A percentile compares a stretch with the other conserved stretches of the same genome.
These are phyloP conservation scores for Rhynchospora tenuis DNA, from an alignment of 176 grass and related monocot species.

Conservation along the genomic window DNA sequence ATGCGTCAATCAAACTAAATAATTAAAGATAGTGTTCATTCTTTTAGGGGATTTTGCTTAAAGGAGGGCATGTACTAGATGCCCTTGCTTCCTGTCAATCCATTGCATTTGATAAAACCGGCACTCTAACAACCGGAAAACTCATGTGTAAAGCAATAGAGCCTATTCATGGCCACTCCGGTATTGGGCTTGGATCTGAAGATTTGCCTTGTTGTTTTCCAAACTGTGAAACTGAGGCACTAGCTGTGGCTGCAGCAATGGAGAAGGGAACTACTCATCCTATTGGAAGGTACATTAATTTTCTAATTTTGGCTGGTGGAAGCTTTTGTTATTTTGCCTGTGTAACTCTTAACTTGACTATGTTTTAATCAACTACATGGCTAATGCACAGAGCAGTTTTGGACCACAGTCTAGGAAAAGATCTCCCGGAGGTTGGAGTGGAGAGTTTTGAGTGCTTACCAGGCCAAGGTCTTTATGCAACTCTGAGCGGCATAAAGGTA, in stretches of 20 bases:
- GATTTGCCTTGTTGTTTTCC: conserved; percentile 65
- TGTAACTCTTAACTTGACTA: conserved; percentile 8
- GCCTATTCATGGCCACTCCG: conserved; percentile 85
- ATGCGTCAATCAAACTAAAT: conserved; percentile 1
- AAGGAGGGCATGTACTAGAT: conserved; percentile 95
- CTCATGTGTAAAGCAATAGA: conserved; percentile 95
- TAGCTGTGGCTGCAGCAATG: conserved; percentile 96
- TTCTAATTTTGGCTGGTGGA: not conserved
- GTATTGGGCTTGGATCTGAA: conserved; percentile 27
- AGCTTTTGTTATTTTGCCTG: conserved; percentile 1
- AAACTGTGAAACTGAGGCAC: conserved; percentile 95
- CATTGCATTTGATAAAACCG: conserved; percentile 98
- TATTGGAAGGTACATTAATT: conserved; percentile 66
- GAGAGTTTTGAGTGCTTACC: conserved; percentile 92
- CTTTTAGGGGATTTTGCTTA: conserved; percentile 90
- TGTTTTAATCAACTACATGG: conserved; percentile 27
- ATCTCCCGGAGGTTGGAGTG: conserved; percentile 72
- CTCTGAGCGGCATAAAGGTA: conserved; percentile 79
- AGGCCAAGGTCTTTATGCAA: conserved; percentile 87
- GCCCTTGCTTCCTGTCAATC: conserved; percentile 85
- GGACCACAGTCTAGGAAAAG: conserved; percentile 76
- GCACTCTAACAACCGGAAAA: conserved; percentile 93
- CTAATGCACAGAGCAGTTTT: conserved; percentile 91
- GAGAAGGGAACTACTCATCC: conserved; percentile 98
- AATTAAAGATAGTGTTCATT: conserved; percentile 21